These are phyloP conservation scores for Hemisphaericaspora subhashii DNA, from an alignment of 1,139 yeast genomes.

Conservation along the genomic window DNA sequence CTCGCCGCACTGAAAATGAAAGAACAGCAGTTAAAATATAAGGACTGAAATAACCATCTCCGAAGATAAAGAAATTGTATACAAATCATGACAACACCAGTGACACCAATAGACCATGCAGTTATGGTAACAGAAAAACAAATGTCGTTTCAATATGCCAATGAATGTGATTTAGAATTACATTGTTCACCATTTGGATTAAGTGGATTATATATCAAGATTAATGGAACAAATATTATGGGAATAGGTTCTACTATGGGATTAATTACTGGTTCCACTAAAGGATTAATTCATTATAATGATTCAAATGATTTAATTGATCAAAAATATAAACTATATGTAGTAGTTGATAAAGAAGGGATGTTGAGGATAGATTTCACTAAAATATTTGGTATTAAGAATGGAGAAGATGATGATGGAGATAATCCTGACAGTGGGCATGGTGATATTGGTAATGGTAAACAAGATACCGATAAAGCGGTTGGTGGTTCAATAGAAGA, in stretches of 20 bases:
- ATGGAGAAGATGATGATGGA: slow-evolving; percentile 14
- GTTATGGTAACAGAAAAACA: slow-evolving; percentile 16
- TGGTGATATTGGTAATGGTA: slow-evolving; percentile 8
- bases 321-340: slow-evolving; percentile 52
- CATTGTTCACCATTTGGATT: slow-evolving; percentile 64
- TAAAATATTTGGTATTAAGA: slow-evolving; percentile 36
- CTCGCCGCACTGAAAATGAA: too few species aligned
- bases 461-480: too few species aligned
- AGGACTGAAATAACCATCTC: too few species aligned
- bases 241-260: slow-evolving; percentile 65
- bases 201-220: slow-evolving; percentile 51
- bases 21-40: too few species aligned
- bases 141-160: slow-evolving; percentile 46
- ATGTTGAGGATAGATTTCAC: slow-evolving; percentile 55
- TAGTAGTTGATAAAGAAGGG: slow-evolving; percentile 51
- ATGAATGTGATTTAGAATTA: slow-evolving; percentile 54
- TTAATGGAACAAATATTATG: slow-evolving; percentile 52
- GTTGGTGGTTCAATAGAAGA: slow-evolving; percentile 14
- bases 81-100: slow-evolving; percentile 2
- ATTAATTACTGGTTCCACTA: slow-evolving; percentile 52
- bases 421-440: slow-evolving; percentile 5
- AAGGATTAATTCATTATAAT: slow-evolving; percentile 53
- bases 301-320: slow-evolving; percentile 48
- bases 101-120: slow-evolving; percentile 3
- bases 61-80: too few species aligned